A percentile compares a stretch with the other conserved stretches of the same genome.
These are phyloP conservation scores for Perkinsus olseni DNA, from an alignment of 169 alveolate species.

Conservation along the genomic window DNA sequence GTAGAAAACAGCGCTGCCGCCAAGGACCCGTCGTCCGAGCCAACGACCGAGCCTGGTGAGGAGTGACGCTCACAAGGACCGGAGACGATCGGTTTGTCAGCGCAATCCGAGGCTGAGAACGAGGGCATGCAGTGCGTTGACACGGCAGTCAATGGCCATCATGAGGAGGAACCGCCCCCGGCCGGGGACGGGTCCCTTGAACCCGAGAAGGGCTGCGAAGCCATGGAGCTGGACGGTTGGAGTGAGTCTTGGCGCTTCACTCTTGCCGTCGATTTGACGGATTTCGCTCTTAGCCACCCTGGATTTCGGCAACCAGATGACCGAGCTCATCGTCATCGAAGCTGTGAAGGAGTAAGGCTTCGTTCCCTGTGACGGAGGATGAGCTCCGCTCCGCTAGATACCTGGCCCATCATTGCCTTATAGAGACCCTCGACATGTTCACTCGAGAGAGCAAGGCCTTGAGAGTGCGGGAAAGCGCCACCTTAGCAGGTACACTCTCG, in stretches of 20 bases:
- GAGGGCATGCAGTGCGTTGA: background rate
- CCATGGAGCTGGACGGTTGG: background rate
- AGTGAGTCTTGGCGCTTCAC: too few species aligned
- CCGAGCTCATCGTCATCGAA: background rate
- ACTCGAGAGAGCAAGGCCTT: background rate
- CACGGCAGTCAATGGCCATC: background rate
- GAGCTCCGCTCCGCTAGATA: background rate
- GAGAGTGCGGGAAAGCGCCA: background rate
- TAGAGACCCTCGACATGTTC: background rate
- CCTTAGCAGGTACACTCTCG: background rate
- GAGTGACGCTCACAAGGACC: background rate
- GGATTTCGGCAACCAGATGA: background rate
- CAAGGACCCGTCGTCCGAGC: background rate
- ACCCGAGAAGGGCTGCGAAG: background rate
- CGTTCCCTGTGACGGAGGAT: background rate
- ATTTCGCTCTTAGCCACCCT: background rate
- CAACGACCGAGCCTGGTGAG: background rate
- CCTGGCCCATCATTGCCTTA: background rate
- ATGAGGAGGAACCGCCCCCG: too few species aligned
- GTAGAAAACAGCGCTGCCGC: background rate
- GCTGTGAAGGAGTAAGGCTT: background rate
- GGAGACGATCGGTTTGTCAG: background rate
- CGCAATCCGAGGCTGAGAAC: background rate
- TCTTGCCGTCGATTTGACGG: too few species aligned
- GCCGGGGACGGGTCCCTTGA: background rate